Base-by-base conservation (phyloP, 139 green algal genomes). In the Diplosphaera chodatii region DNA sequence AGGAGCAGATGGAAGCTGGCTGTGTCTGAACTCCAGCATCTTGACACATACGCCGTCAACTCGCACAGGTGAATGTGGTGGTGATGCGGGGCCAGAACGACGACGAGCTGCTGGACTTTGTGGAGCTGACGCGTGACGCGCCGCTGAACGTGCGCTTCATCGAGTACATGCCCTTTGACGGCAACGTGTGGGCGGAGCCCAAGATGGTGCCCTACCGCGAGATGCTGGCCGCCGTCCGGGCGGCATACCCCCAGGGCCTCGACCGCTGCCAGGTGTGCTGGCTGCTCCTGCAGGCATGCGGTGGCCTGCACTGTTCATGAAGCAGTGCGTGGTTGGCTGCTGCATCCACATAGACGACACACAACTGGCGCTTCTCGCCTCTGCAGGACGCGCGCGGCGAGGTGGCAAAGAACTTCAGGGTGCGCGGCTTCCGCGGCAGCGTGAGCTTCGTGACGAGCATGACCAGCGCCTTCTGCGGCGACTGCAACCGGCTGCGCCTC, bases 101-200 rank as follows among this genome's bases (percentile, higher is more conserved):
- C 28, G 94, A 98, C 74, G 96, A 99, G 83, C 70, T 99, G 4
- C 32, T 56, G 0, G 93, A 97, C 67, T 99, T 99, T 87, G 94
- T 96, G 25, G 86, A 90, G 70, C 73, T 99, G 15, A 98, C 95
- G 8, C 67, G 82, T 0, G 25, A 92, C 31, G 56, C 65, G 55
- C 85, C 88, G 32, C 77, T 99, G 82, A 99, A 99, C 80, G 94
- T 98, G 67, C 85, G 96, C 23, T 99, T 99, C 85, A 99, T 99
- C 48, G 95, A 99, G 91, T 99, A 96, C 85, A 99, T 99, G 95
- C 95, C 95, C n/a, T 99, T 99, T 70, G 93, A 98, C 71, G 95
- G 96, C 69, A 99, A 99, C 71, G 90, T 93, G 23, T 99, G 94
- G 94, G 77, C 66, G 28, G 77, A 84, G 63, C 63, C 30, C 21